phyloP scores from a whole-genome alignment of 768 basidiomycete genomes.

The Lactarius indigo region DNA sequence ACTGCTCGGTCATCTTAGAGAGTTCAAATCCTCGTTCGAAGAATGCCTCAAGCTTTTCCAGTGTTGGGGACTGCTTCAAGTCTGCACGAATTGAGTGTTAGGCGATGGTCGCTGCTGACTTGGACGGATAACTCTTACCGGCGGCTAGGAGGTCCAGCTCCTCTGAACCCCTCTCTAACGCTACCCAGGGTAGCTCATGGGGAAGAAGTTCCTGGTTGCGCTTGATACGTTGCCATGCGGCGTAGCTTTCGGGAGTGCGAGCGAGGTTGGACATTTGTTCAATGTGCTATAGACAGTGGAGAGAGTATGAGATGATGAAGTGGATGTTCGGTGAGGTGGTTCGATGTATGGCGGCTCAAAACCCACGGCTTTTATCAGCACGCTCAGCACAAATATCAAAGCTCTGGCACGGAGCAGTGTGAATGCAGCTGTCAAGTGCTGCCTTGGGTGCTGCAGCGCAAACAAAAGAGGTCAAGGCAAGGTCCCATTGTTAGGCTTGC shows the following conservation, averaged over 20 bases:
- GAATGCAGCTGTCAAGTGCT: neutral
- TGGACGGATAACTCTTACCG: neutral
- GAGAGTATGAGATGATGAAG: no score
- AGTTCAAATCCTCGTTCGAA: neutral
- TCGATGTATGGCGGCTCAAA: neutral
- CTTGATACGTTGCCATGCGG: constrained; percentile 13
- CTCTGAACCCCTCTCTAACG: no score
- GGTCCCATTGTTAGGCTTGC: neutral
- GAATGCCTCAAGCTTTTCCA: neutral
- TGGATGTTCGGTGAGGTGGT: neutral
- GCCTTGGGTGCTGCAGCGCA: neutral
- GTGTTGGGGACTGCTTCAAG: neutral
- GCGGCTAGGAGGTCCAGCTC: constrained; percentile 1
- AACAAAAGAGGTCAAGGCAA: neutral
- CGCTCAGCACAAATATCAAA: neutral
- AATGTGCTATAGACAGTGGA: neutral
- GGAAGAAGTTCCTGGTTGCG: neutral
- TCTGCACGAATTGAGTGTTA: neutral
- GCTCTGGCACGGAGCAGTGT: neutral
- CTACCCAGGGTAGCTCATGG: neutral
- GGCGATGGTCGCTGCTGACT: neutral
- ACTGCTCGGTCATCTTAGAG: neutral
- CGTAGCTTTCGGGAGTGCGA: constrained; percentile 8
- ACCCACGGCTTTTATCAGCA: neutral
- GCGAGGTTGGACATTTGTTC: constrained; percentile 1